Evolutionary conservation across 129 eudicot genomes (phyloP).

Genomic region (Artemisia argyi): DNA sequence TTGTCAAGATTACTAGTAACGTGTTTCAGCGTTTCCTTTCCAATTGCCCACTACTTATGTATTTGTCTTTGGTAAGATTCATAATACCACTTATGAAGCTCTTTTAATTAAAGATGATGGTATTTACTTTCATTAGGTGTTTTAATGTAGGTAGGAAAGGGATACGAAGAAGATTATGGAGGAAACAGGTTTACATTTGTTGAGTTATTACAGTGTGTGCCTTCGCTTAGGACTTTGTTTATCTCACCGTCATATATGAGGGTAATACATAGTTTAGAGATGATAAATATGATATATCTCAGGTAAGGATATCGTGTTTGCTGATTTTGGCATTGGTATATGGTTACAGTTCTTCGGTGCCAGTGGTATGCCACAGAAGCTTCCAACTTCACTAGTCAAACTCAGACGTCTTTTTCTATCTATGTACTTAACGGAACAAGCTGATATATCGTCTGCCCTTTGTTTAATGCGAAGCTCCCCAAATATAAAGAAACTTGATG

Average conservation of each 20-base stretch:
- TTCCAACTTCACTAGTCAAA: slow-evolving; percentile 1
- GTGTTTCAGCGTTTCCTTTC: slow-evolving; percentile 17
- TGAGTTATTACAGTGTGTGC: background rate
- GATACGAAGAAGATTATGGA: background rate
- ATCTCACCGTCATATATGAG: background rate
- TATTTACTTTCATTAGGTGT: background rate
- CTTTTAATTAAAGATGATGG: background rate
- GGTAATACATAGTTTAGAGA: background rate
- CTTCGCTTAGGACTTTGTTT: background rate
- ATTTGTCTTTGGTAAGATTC: slow-evolving; percentile 2
- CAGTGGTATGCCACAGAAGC: slow-evolving; percentile 2
- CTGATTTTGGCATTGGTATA: background rate
- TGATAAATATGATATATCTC: background rate
- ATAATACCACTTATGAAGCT: background rate
- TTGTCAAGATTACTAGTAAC: slow-evolving; percentile 7
- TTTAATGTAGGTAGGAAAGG: background rate
- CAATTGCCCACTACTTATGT: slow-evolving; percentile 24
- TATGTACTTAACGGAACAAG: background rate
- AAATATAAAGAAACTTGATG: background rate
- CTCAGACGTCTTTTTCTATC: background rate
- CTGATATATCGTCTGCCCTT: background rate
- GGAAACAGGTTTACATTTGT: slow-evolving; percentile 10
- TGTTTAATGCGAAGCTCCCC: slow-evolving; percentile 20
- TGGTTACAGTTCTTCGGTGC: background rate
- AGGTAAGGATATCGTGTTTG: background rate